Evolutionary conservation across 306 rosid genomes (phyloP).

Genomic region (Citrullus colocynthis): DNA sequence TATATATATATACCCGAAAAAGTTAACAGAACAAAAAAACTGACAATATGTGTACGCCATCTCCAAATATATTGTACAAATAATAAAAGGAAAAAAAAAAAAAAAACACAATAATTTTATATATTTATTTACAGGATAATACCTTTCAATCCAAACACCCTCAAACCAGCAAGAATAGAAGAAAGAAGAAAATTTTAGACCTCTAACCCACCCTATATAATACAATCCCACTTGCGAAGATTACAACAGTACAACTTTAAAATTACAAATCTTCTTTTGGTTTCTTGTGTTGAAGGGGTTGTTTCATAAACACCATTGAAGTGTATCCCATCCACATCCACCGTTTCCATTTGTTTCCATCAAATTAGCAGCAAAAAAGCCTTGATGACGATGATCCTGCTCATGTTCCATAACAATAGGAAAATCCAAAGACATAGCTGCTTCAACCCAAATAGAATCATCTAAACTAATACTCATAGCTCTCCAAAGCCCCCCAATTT

Average conservation of each 20-base stretch:
- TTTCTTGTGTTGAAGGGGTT: background rate
- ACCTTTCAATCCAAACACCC: background rate
- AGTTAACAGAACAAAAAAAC: background rate
- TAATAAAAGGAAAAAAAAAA: background rate
- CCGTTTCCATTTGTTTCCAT: slow-evolving; percentile 11
- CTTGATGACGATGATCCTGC: background rate
- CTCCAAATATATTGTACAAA: background rate
- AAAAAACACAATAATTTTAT: background rate
- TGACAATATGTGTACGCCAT: background rate
- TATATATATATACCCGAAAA: background rate
- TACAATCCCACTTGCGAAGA: background rate
- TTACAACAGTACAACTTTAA: background rate
- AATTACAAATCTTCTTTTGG: background rate
- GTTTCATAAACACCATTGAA: slow-evolving; percentile 44
- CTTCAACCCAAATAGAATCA: slow-evolving; percentile 66
- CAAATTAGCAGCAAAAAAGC: slow-evolving; percentile 14
- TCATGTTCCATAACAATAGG: slow-evolving; percentile 21
- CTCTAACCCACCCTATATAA: background rate
- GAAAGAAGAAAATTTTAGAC: background rate
- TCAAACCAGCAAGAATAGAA: background rate
- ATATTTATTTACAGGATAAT: background rate
- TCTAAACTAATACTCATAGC: slow-evolving; percentile 27
- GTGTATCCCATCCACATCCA: slow-evolving; percentile 33
- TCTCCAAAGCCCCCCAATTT: slow-evolving; percentile 24
- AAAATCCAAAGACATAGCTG: slow-evolving; percentile 49